Conservation (phyloP, 805 yeast genomes). For the Brettanomyces sp. region DNA sequence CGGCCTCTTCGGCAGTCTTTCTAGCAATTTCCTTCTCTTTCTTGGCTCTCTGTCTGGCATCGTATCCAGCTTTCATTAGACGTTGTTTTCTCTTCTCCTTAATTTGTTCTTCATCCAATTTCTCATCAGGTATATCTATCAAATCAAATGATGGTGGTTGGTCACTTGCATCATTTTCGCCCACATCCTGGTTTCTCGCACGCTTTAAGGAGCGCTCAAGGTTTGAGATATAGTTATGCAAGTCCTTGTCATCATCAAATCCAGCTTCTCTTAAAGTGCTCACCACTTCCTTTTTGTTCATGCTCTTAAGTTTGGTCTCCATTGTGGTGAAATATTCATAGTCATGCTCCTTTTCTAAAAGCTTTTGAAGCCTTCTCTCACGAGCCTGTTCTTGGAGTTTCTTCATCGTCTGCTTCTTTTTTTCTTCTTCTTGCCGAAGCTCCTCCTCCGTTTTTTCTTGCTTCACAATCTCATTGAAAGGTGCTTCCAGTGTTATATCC, state of each 20-base stretch:
- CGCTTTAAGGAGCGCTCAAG: conserved; percentile 63
- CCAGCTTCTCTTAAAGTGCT: conserved; percentile 60
- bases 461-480: conserved; percentile 55
- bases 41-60: conserved; percentile 76
- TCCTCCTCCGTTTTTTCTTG: conserved; percentile 81
- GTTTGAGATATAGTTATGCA: conserved; percentile 52
- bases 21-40: conserved; percentile 66
- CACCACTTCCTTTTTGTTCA: conserved; percentile 45
- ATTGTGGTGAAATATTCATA: conserved; percentile 58
- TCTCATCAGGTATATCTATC: conserved; percentile 76
- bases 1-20: conserved; percentile 49
- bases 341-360: conserved; percentile 74
- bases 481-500: conserved; percentile 79
- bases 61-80: conserved; percentile 76
- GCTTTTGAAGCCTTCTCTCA: conserved; percentile 69
- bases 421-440: conserved; percentile 62
- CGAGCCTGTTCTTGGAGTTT: conserved; percentile 91
- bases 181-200: conserved; percentile 57
- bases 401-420: conserved; percentile 76
- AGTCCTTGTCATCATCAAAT: conserved; percentile 65
- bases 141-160: conserved; percentile 60
- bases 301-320: conserved; percentile 38
- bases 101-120: conserved; percentile 67
- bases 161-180: conserved; percentile 37
- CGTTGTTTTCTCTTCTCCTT: conserved; percentile 83